These are phyloP conservation scores for Oenanthe javanica DNA, from an alignment of 140 eudicot species.

Conservation along the genomic window DNA sequence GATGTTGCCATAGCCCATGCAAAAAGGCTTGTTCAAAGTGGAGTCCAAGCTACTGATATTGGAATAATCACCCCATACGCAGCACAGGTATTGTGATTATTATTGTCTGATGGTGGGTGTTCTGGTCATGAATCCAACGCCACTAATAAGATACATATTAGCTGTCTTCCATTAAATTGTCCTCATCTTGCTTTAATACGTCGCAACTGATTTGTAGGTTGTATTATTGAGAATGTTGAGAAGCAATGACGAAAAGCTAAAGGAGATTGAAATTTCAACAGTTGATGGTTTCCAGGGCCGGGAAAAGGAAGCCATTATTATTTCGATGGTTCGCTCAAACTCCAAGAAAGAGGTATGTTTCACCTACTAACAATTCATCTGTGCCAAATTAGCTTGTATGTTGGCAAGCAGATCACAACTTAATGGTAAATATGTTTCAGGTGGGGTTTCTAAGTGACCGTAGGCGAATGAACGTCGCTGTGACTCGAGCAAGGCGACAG, in stretches of 20 bases:
- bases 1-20: conserved; percentile 92
- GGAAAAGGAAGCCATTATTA: conserved; percentile 93
- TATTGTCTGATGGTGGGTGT: neutral
- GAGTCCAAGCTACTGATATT: conserved; percentile 48
- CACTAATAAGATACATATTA: neutral
- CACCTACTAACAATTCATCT: neutral
- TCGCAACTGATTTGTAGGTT: conserved; percentile 39
- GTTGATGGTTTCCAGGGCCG: conserved; percentile 99
- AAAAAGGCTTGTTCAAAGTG: conserved; percentile 74
- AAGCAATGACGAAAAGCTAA: conserved; percentile 66
- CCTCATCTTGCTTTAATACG: neutral
- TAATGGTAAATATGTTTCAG: conserved; percentile 21
- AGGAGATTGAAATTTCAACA: conserved; percentile 82
- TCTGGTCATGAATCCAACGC: neutral
- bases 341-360: conserved; percentile 80
- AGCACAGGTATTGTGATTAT: conserved; percentile 58
- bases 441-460: conserved; percentile 96
- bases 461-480: conserved; percentile 99
- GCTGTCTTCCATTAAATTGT: neutral
- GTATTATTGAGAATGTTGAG: conserved; percentile 63
- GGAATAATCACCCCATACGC: conserved; percentile 30
- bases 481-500: conserved; percentile 96
- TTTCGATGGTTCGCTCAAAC: conserved; percentile 96
- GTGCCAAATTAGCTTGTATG: neutral
- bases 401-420: neutral